Percentiles rank a stretch among this genome's conserved stretches.
phyloP scores from a whole-genome alignment of 768 basidiomycete species.

The Rhodotorula paludigena region DNA sequence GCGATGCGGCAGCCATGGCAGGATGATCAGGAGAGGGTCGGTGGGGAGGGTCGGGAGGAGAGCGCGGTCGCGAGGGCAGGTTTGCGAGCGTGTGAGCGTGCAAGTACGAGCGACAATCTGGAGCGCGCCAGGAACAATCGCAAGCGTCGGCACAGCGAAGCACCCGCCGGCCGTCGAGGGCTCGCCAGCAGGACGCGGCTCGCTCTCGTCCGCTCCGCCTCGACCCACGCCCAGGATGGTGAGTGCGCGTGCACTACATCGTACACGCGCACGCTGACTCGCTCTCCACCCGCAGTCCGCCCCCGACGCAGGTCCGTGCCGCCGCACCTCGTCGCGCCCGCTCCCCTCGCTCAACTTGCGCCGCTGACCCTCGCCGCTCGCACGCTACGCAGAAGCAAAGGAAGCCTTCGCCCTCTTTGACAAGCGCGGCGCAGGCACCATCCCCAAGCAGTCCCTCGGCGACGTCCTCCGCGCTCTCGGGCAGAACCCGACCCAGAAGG shows the following conservation, averaged over 20 bases:
- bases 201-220: too few relatives aligned
- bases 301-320: slow-evolving; percentile 23
- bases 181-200: too few relatives aligned
- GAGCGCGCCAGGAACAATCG: too few relatives aligned
- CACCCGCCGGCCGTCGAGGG: too few relatives aligned
- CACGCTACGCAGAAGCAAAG: slow-evolving; percentile 28
- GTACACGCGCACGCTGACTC: neutral
- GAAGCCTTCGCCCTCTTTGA: slow-evolving; percentile 87
- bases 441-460: slow-evolving; percentile 80
- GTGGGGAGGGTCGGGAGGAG: neutral
- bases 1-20: neutral
- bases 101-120: too few relatives aligned
- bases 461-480: slow-evolving; percentile 89
- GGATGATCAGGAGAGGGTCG: too few relatives aligned
- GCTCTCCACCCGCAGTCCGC: slow-evolving; percentile 1
- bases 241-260: neutral
- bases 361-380: neutral
- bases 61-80: too few relatives aligned
- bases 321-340: neutral
- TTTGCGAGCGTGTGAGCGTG: too few relatives aligned
- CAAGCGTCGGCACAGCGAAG: too few relatives aligned
- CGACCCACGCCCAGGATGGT: slow-evolving; percentile 1
- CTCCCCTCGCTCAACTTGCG: neutral
- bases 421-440: slow-evolving; percentile 86
- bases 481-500: slow-evolving; percentile 99